Base-by-base conservation (phyloP, 2,329 filamentous ascomycete species). In the Exserohilum rostratum region DNA sequence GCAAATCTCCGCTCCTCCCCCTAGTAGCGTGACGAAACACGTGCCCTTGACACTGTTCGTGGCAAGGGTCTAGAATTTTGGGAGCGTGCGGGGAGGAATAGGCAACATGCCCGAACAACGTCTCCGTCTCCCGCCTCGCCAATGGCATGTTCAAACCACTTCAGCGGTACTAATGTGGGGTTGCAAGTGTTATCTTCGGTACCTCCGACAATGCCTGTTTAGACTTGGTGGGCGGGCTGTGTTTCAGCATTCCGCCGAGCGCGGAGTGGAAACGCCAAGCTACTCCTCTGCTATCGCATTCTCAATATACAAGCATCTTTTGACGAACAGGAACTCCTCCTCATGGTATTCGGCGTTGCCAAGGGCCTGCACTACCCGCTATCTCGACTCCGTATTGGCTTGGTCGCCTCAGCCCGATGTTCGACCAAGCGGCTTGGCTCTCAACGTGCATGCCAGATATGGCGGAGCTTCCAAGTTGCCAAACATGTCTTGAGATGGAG, bases 211-310 rank as follows among this genome's bases (percentile, higher is more conserved):
- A 3, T 46, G 29, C n/a, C 12, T 5, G 49, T 46, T 39, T 39
- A n/a, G 18, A 38, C 18, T 38, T n/a, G 20, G 18, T n/a, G 31
- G 33, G 33, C 33, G 37, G 27, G 30, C 6, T 3, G 18, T 10
- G 42, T 51, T 46, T 46, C 49, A 51, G 34, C 18, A 4, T n/a
- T 2, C 18, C 20, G 49, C 49, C 49, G 35, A 46, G 42, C 27
- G 42, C 49, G 40, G 40, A 46, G 49, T 20, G 42, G 42, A 51
- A 46, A 51, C 42, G 49, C 49, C 49, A 51, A 51, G 49, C 27
- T 22, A 15, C 27, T 45, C 13, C 18, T 30, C 11, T 7, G 5
- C 4, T 3, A 9, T 27, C n/a, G n/a, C n/a, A 35, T 4, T 3
- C 34, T 17, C 6, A 9, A 9, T 6, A 17, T 15, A 6, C 9